Evolutionary conservation across 2,329 filamentous ascomycete genomes (phyloP).

Genomic region (Arthrobotrys megalospora): DNA sequence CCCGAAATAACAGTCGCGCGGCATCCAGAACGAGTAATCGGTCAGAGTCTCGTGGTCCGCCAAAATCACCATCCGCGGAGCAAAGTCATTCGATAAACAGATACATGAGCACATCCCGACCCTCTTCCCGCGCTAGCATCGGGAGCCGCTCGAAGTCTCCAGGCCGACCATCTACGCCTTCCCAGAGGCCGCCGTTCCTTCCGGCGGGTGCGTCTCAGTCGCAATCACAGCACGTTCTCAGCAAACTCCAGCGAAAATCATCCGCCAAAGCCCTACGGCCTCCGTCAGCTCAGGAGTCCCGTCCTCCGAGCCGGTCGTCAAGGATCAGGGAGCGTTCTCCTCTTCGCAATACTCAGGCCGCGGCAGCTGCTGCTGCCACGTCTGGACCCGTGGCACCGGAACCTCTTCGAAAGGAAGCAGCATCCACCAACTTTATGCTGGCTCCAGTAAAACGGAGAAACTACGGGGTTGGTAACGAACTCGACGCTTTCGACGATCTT

Average conservation of each 20-base stretch:
- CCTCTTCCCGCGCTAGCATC: constrained; percentile 62
- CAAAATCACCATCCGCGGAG: constrained; percentile 44
- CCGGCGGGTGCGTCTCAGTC: constrained; percentile 81
- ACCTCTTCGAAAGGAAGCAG: constrained; percentile 68
- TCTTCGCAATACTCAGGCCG: constrained; percentile 63
- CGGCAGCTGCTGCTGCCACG: background rate
- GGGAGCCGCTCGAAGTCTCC: constrained; percentile 78
- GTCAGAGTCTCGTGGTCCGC: constrained; percentile 50
- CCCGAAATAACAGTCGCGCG: constrained; percentile 68
- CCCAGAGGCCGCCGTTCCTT: constrained; percentile 80
- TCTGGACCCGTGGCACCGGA: constrained; percentile 61
- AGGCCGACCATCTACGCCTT: constrained; percentile 73
- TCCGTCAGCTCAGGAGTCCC: constrained; percentile 69
- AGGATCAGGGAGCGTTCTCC: constrained; percentile 52
- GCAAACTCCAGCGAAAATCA: constrained; percentile 77
- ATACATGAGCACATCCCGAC: constrained; percentile 58
- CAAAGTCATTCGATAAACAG: constrained; percentile 45
- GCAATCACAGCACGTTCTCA: constrained; percentile 82
- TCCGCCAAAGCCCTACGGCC: constrained; percentile 81
- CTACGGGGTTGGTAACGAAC: constrained; percentile 92
- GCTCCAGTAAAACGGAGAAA: constrained; percentile 79
- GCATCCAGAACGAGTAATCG: constrained; percentile 62
- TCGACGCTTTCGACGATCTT: constrained; percentile 94
- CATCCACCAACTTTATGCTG: constrained; percentile 79
- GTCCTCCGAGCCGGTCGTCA: constrained; percentile 68